Evolutionary conservation across 1,284 basidiomycete genomes (phyloP), one percentile per base, ranked within the genome.

Genomic region (Heterobasidion annosum): DNA sequence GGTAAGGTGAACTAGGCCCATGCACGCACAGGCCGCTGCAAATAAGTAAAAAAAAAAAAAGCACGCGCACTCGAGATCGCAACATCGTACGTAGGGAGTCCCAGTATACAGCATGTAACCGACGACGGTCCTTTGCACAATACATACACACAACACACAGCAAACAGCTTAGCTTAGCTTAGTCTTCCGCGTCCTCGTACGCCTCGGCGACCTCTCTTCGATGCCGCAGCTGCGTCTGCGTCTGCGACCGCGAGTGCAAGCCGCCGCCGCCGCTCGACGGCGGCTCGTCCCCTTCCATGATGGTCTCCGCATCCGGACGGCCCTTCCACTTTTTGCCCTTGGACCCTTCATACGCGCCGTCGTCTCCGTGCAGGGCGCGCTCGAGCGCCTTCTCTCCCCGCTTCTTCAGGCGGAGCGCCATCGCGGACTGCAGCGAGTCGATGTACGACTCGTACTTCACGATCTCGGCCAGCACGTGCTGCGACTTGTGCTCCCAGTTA

Each of bases 361-460:
- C 74, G 3, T 74, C 64, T 52, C 78, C 78, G 9, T 54, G 57
- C 51, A 91, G 73, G 1, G 88, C 88, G 54, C 76, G 74, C 67
- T 93, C 92, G 51, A 95, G 71, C 35, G 85, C 89, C 73, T 90
- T 91, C 69, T 93, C 90, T 32, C 91, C 91, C 55, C 91, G 81
- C 66, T 85, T 91, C 72, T 90, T 91, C 55, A 94, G 71, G 48
- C 92, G 82, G 43, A 93, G 76, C 7, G 73, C 71, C 80, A 95
- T 94, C 25, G 88, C 93, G 15, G 76, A 70, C 64, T 87, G 81
- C 33, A 99, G 74, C 7, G 90, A 89, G 58, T 97, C 93, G 56
- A 94, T 85, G 68, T 99, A 99, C n/a, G 88, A 89, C 53, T 93
- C 85, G 69, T 97, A 99, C 68, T 98, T 98, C 67, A 93, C 89